Evolutionary conservation across 176 grass and related monocot genomes (phyloP).

Genomic region (Aegilops speltoides): DNA sequence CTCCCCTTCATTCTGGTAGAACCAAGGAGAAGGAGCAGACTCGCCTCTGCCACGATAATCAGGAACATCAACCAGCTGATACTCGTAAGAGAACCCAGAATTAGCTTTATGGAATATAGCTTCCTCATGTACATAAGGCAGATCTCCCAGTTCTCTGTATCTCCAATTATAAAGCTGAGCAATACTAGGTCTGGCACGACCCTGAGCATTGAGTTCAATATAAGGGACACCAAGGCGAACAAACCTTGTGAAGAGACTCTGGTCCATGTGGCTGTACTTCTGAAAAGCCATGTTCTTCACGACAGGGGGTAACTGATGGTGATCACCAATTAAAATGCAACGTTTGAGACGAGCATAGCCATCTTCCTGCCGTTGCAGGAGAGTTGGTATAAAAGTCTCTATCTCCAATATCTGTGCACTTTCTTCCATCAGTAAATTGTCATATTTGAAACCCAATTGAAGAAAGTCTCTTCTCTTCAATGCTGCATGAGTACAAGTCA

Average conservation of each 20-base stretch:
- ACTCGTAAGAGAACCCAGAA: slow-evolving; percentile 90
- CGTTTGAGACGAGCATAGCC: slow-evolving; percentile 88
- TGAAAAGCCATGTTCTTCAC: slow-evolving; percentile 99
- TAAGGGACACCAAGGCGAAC: slow-evolving; percentile 97
- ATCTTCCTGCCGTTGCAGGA: slow-evolving; percentile 94
- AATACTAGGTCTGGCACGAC: slow-evolving; percentile 86
- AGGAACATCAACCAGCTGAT: slow-evolving; percentile 95
- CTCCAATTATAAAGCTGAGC: slow-evolving; percentile 97
- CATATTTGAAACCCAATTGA: slow-evolving; percentile 94
- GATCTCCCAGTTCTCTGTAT: slow-evolving; percentile 94
- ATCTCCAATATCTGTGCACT: slow-evolving; percentile 99
- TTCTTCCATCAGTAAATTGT: slow-evolving; percentile 99
- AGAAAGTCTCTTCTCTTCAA: slow-evolving; percentile 95
- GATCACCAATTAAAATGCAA: slow-evolving; percentile 97
- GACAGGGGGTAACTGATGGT: slow-evolving; percentile 93
- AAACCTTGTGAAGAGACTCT: slow-evolving; percentile 90
- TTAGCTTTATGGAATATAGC: slow-evolving; percentile 91
- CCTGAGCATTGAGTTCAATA: slow-evolving; percentile 97
- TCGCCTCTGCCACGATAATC: slow-evolving; percentile 90
- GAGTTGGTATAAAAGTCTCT: slow-evolving; percentile 96
- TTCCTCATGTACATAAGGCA: slow-evolving; percentile 76
- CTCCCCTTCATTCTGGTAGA: slow-evolving; percentile 99
- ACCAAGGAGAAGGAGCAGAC: slow-evolving; percentile 92
- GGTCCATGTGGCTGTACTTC: slow-evolving; percentile 99
- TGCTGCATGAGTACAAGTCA: slow-evolving; percentile 98